Evolutionary conservation across 805 yeast genomes (phyloP).

Genomic region (Teunomyces gatunensis): DNA sequence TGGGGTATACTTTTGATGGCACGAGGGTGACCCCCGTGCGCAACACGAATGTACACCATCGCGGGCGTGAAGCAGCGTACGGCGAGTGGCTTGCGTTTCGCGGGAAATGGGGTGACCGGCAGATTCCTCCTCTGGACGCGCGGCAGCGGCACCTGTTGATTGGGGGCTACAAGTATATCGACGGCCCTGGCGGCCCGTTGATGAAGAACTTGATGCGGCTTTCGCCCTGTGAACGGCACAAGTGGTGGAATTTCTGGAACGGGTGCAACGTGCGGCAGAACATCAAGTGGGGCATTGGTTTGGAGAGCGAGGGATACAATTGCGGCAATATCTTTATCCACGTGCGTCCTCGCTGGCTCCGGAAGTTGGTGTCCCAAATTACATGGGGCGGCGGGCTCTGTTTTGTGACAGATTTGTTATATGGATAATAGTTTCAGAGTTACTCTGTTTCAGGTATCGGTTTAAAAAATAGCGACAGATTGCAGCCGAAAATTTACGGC

Average conservation of each 20-base stretch:
- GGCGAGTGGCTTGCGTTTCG: slow-evolving; percentile 76
- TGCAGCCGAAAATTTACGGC: too few relatives aligned
- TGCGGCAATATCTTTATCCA: slow-evolving; percentile 67
- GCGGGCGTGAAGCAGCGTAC: slow-evolving; percentile 51
- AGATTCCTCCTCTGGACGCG: slow-evolving; percentile 62
- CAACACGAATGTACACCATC: slow-evolving; percentile 42
- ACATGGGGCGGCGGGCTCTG: slow-evolving; percentile 68
- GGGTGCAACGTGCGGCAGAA: slow-evolving; percentile 77
- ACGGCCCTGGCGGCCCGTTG: slow-evolving; percentile 92
- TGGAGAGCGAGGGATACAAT: slow-evolving; percentile 81
- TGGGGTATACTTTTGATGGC: slow-evolving; percentile 81
- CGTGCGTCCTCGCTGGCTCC: slow-evolving; percentile 51
- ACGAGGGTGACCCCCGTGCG: slow-evolving; percentile 40
- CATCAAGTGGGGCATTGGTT: slow-evolving; percentile 80
- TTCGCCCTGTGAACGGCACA: slow-evolving; percentile 76
- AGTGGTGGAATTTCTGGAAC: slow-evolving; percentile 90
- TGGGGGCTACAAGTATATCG: slow-evolving; percentile 81
- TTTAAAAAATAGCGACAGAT: too few relatives aligned
- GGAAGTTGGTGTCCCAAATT: slow-evolving; percentile 44
- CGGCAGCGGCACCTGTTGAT: slow-evolving; percentile 86
- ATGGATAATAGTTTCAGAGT: slow-evolving; percentile 30
- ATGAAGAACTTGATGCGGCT: slow-evolving; percentile 67
- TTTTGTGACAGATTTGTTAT: slow-evolving; percentile 47
- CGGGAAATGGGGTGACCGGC: slow-evolving; percentile 92
- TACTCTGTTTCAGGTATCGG: too few relatives aligned